phyloP scores from a whole-genome alignment of 2,329 filamentous ascomycete genomes.

The Xylariaceae sp. region DNA sequence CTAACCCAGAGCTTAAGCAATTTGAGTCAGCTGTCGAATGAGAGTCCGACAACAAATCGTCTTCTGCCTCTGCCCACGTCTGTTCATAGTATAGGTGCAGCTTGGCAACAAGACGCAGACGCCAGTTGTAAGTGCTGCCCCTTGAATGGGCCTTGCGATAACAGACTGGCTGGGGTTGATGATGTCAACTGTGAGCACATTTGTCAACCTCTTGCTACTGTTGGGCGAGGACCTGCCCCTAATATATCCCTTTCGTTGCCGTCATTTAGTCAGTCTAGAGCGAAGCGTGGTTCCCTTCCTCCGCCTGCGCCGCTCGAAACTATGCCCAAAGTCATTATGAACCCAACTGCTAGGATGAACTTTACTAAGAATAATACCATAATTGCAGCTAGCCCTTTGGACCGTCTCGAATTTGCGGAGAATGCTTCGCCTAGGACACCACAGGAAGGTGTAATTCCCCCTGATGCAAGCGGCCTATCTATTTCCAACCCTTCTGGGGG shows the following conservation, averaged over 20 bases:
- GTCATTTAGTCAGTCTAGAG: conserved; percentile 48
- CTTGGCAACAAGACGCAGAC: conserved; percentile 36
- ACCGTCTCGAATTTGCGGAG: conserved; percentile 58
- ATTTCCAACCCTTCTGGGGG: conserved; percentile 69
- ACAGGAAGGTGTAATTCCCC: conserved; percentile 73
- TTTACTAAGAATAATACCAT: conserved; percentile 60
- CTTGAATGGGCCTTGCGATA: conserved; percentile 32
- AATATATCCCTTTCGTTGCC: conserved; percentile 45
- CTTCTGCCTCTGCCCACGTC: conserved; percentile 52
- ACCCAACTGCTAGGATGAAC: conserved; percentile 47
- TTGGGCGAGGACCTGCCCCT: conserved; percentile 44
- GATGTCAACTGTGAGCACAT: conserved; percentile 26
- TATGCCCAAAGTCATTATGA: conserved; percentile 34
- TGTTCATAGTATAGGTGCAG: conserved; percentile 41
- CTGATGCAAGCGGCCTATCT: conserved; percentile 82
- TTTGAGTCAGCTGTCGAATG: conserved; percentile 48
- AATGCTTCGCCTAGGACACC: conserved; percentile 76
- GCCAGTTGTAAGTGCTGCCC: conserved; percentile 53
- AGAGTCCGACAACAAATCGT: conserved; percentile 57
- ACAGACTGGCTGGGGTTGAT: conserved; percentile 27
- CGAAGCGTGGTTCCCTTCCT: conserved; percentile 41
- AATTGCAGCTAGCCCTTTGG: conserved; percentile 67
- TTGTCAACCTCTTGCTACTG: conserved; percentile 42
- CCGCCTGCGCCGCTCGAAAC: conserved; percentile 46
- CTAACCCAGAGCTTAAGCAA: conserved; percentile 46